Percentiles rank a stretch among this genome's conserved stretches.
phyloP scores from a whole-genome alignment of 768 basidiomycete species.

The Suillus occidentalis region DNA sequence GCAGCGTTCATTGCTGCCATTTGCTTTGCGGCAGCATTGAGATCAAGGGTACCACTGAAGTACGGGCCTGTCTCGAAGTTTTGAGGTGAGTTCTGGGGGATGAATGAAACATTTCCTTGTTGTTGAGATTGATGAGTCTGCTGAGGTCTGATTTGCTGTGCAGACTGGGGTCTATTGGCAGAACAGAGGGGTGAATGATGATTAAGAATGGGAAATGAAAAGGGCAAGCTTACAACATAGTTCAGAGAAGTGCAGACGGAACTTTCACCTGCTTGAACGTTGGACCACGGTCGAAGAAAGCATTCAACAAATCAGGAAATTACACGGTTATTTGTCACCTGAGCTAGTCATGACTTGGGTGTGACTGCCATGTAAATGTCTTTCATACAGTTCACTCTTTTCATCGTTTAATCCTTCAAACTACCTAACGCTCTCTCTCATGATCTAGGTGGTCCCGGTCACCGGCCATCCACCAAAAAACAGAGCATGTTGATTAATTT shows the following conservation, averaged over 20 bases:
- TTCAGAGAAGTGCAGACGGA: slow-evolving; percentile 14
- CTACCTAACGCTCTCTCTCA: neutral
- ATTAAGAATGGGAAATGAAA: neutral
- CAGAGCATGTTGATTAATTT: neutral
- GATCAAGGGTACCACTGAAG: slow-evolving; percentile 55
- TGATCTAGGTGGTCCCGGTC: neutral
- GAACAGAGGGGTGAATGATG: slow-evolving; percentile 5
- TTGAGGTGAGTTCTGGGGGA: slow-evolving; percentile 18
- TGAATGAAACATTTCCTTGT: slow-evolving; percentile 16
- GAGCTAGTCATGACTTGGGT: neutral
- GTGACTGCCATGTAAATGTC: slow-evolving; percentile 6
- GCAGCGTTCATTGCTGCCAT: slow-evolving; percentile 75
- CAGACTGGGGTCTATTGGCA: slow-evolving; percentile 36
- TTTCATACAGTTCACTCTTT: slow-evolving; percentile 2
- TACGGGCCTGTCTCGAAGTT: slow-evolving; percentile 38
- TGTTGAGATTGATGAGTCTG: slow-evolving; percentile 13
- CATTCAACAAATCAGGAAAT: slow-evolving; percentile 7
- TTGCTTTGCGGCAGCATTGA: slow-evolving; percentile 72
- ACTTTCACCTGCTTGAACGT: slow-evolving; percentile 6
- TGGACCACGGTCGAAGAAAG: slow-evolving; percentile 2
- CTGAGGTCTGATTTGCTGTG: slow-evolving; percentile 36
- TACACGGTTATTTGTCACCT: neutral
- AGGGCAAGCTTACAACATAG: slow-evolving; percentile 34
- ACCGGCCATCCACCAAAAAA: neutral
- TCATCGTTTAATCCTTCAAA: neutral